Evolutionary conservation across 345 rosid species (phyloP), one percentile per base, ranked within the genome.

Genomic region (Citrus medica): DNA sequence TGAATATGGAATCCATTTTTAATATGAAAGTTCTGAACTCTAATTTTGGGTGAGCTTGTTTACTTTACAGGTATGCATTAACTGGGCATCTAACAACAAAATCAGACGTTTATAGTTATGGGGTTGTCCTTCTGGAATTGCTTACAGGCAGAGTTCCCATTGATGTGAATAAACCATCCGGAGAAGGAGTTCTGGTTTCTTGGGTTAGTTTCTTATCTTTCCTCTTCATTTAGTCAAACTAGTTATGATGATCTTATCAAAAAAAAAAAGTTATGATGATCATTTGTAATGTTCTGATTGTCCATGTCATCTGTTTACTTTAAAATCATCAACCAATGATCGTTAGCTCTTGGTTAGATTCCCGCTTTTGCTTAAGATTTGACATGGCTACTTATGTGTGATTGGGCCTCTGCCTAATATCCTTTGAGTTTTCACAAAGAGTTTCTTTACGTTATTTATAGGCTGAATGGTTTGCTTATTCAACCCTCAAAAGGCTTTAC

Each of bases 31-130:
- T 7, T 21, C 21, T 70, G 27, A 78, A 69, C 58, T 38, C 14
- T 7, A 46, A 7, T 25, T 53, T 6, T 24, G 13, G 33, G 5
- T 32, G 28, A 22, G 67, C 58, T 65, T 75, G 17, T 72, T 12
- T 77, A 51, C 33, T 78, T 14, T 58, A 40, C 82, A 93, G 98
- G 89, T 95, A 93, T 82, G 99, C 97, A 51, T 80, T 93, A 86
- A 96, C 99, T 0, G 97, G 99, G 58, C 97, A 92, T 86, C 82
- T 95, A 74, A 92, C 97, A 2, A 91, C 98, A 78, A 96, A 95
- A 86, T 96, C 99, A 79, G 99, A 92, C 84, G 98, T 96, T 25
- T 96, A 92, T 71, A 90, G 97, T 84, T 92, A 91, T 27, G 98
- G 99, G 40, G 94, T 95, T 65, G 99, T 92, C 79, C 90, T 95